Percentiles rank a stretch among this genome's conserved stretches.
phyloP scores from a whole-genome alignment of 2,329 filamentous ascomycete species.

The Neurospora crassa region DNA sequence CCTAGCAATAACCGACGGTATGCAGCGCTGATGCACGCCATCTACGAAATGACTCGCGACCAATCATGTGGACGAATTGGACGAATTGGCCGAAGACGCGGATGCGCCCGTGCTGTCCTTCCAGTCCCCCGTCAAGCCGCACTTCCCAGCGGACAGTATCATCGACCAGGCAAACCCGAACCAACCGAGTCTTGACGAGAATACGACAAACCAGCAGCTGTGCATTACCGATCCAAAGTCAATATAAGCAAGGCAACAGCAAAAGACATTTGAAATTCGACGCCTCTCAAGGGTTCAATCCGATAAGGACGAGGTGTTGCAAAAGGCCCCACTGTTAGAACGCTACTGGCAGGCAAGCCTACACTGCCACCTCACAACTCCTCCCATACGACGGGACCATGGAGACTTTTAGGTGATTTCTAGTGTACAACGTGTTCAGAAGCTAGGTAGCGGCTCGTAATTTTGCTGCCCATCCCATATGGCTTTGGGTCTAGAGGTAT shows the following conservation, averaged over 20 bases:
- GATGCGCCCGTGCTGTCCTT: background rate
- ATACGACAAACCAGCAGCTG: background rate
- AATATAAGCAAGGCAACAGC: background rate
- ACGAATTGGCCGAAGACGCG: background rate
- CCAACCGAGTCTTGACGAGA: background rate
- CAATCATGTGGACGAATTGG: background rate
- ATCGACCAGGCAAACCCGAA: background rate
- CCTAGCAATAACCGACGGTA: background rate
- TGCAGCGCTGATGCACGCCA: background rate
- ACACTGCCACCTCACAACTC: background rate
- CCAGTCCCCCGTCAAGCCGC: background rate
- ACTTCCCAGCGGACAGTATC: background rate
- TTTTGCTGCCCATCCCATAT: background rate
- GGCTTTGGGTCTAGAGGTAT: background rate
- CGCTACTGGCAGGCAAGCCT: background rate
- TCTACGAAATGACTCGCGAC: background rate
- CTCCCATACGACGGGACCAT: background rate
- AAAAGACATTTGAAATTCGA: background rate
- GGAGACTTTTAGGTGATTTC: background rate
- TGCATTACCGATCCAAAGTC: background rate
- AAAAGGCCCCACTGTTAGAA: background rate
- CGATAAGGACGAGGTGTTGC: background rate
- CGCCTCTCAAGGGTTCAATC: background rate
- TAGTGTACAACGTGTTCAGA: background rate
- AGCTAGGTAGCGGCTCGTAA: background rate